Evolutionary conservation across 805 yeast species (phyloP), one percentile per base, ranked within the genome.

Genomic region (Candida nitratophila): DNA sequence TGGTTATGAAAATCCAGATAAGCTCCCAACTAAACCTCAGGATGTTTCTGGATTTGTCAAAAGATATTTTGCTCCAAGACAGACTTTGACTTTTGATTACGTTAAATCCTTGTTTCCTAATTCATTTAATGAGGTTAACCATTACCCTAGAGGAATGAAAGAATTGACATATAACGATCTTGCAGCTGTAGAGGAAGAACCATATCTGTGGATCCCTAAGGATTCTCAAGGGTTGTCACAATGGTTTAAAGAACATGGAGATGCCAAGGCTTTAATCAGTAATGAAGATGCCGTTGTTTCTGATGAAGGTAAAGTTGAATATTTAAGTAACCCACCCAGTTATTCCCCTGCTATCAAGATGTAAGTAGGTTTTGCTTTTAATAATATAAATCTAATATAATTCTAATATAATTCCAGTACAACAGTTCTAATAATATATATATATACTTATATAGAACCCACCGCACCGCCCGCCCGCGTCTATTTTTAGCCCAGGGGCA

Each of bases 271-370:
- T 21, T 70, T 70, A 46, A 80, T 81, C 7, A 64, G 70, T 35
- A 82, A 83, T 55, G 79, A 68, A 16, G 70, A 76, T 51, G 81
- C 93, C 6, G 59, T 63, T 5, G 74, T 69, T 48, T 71, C 78
- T 51, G 87, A 78, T 38, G 77, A 80, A 66, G 81, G 79, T 37
- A 68, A 68, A 42, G 62, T 74, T 19, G 60, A 58, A 7, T 80
- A 70, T 52, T 67, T 74, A 24, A 86, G 83, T 34, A 76, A 79
- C 43, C 93, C 93, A 41, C 93, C 93, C 4, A 76, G 76, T 40
- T 84, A 77, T 58, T 82, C 77, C 53, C 74, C 69, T 51, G 69
- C 71, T 32, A 56, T 29, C 30, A 21, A 37, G 36, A 39, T 21
- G n/a, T 38, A 38, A 17, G 4, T 7, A 7, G 10, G 27, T 24